phyloP scores from a whole-genome alignment of 768 basidiomycete species.

The Pluteus cervinus region DNA sequence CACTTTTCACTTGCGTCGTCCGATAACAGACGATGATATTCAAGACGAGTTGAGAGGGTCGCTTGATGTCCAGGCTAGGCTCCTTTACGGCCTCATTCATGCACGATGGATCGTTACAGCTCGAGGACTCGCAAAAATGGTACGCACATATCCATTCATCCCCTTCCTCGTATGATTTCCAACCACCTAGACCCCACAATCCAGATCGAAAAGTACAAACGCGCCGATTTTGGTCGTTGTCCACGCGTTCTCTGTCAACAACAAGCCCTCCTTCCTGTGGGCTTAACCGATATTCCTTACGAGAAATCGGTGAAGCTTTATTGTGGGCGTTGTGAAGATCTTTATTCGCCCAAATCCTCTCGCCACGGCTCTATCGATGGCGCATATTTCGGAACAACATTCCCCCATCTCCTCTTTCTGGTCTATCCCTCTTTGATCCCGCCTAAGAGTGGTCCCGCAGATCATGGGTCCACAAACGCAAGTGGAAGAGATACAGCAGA shows the following conservation, averaged over 20 bases:
- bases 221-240: conserved; percentile 97
- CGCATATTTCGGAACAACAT: conserved; percentile 97
- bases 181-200: background rate
- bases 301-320: conserved; percentile 99
- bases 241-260: conserved; percentile 94
- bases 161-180: conserved; percentile 1
- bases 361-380: conserved; percentile 97
- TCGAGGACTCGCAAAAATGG: conserved; percentile 94
- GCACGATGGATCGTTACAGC: conserved; percentile 96
- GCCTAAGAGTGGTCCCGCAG: conserved; percentile 56
- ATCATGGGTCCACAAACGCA: conserved; percentile 20
- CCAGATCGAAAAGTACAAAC: conserved; percentile 95
- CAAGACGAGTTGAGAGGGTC: conserved; percentile 91
- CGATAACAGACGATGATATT: conserved; percentile 74
- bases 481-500: conserved; percentile 18
- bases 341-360: conserved; percentile 96
- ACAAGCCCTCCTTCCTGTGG: conserved; percentile 94
- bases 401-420: conserved; percentile 95
- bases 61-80: conserved; percentile 87
- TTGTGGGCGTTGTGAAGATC: conserved; percentile 97
- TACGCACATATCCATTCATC: conserved; percentile 20
- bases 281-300: conserved; percentile 94
- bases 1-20: no score
- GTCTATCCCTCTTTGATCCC: conserved; percentile 94
- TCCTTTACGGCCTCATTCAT: conserved; percentile 94